phyloP scores from a whole-genome alignment of 345 rosid genomes.

The Murraya paniculata region DNA sequence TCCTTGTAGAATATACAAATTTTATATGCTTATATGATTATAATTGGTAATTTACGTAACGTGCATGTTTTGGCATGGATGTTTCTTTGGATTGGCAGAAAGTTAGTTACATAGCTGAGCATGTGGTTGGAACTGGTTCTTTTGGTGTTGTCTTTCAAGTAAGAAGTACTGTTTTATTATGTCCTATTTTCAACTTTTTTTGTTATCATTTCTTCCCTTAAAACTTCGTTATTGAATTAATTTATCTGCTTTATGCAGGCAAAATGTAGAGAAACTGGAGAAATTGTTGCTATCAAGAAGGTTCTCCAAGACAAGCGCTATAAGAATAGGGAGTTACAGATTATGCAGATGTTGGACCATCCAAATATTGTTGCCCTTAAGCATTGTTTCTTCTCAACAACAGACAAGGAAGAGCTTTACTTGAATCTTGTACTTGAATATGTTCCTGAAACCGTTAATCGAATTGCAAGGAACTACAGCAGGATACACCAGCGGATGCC shows the following conservation, averaged over 20 bases:
- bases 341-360: slow-evolving; percentile 90
- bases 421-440: slow-evolving; percentile 94
- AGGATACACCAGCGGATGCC: slow-evolving; percentile 87
- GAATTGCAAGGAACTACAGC: slow-evolving; percentile 75
- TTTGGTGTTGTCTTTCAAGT: slow-evolving; percentile 96
- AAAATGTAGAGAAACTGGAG: slow-evolving; percentile 95
- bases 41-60: slow-evolving; percentile 6
- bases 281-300: slow-evolving; percentile 92
- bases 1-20: slow-evolving; percentile 1
- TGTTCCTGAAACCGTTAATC: slow-evolving; percentile 89
- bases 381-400: slow-evolving; percentile 89
- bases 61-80: slow-evolving; percentile 15
- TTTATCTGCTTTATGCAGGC: slow-evolving; percentile 57
- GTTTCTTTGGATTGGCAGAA: slow-evolving; percentile 48
- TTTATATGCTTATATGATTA: neutral
- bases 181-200: neutral
- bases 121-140: slow-evolving; percentile 95
- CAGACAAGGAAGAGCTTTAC: slow-evolving; percentile 93
- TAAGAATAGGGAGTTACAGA: slow-evolving; percentile 93
- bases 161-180: slow-evolving; percentile 26
- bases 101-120: slow-evolving; percentile 86
- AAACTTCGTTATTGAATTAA: slow-evolving; percentile 9
- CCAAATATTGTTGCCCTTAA: slow-evolving; percentile 86
- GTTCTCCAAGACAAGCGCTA: slow-evolving; percentile 97
- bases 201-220: neutral